phyloP scores from a whole-genome alignment of 805 yeast genomes.

The Helenozyma baotianmanensis region DNA sequence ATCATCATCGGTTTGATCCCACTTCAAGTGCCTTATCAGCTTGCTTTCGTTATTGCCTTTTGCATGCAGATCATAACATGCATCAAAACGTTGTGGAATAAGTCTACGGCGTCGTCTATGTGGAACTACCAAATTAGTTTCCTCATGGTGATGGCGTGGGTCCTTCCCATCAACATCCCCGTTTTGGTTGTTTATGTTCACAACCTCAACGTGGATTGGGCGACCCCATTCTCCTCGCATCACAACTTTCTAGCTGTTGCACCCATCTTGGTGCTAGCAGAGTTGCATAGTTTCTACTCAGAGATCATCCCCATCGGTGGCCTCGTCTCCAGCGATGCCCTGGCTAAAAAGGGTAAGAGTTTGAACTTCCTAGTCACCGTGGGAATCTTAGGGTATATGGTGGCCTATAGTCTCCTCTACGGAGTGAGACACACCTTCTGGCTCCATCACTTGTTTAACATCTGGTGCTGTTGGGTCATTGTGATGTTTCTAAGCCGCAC shows the following conservation, averaged over 20 bases:
- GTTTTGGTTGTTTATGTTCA: slow-evolving; percentile 77
- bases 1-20: slow-evolving; percentile 44
- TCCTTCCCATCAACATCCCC: slow-evolving; percentile 75
- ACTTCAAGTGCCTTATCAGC: slow-evolving; percentile 74
- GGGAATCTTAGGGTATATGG: slow-evolving; percentile 44
- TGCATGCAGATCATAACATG: slow-evolving; percentile 55
- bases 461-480: slow-evolving; percentile 52
- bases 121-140: slow-evolving; percentile 62
- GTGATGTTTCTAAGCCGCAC: slow-evolving; percentile 2
- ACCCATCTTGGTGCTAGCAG: slow-evolving; percentile 63
- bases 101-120: slow-evolving; percentile 16
- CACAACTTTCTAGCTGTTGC: slow-evolving; percentile 75
- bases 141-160: slow-evolving; percentile 67
- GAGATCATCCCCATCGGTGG: slow-evolving; percentile 34
- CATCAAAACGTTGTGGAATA: slow-evolving; percentile 23
- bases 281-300: slow-evolving; percentile 36
- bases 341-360: slow-evolving; percentile 2
- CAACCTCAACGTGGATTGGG: slow-evolving; percentile 72
- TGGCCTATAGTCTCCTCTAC: slow-evolving; percentile 59
- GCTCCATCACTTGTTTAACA: slow-evolving; percentile 73
- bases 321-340: slow-evolving; percentile 2
- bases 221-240: slow-evolving; percentile 80
- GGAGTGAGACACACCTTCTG: slow-evolving; percentile 83
- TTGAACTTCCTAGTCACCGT: slow-evolving; percentile 16
- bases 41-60: slow-evolving; percentile 61